Base-by-base conservation (phyloP, 2,329 filamentous ascomycete species). In the Colletotrichum nymphaeae region DNA sequence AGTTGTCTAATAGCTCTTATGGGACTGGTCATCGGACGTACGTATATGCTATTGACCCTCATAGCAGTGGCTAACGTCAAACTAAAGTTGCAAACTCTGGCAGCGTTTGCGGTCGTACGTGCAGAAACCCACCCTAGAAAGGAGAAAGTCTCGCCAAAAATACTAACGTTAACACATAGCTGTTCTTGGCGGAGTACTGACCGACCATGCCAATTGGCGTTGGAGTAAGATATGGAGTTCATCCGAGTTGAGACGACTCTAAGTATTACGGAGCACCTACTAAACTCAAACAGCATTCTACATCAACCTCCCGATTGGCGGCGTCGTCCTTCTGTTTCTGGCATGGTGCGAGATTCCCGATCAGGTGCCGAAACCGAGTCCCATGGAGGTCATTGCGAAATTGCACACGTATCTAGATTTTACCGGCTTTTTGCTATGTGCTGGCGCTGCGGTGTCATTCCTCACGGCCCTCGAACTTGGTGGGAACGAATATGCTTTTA, bases 171-270 rank as follows among this genome's bases (percentile, higher is more conserved):
- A 22, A 22, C 19, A 49, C 19, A 49, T n/a, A 49, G 82, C 82
- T 37, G 75, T 90, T 12, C 76, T 88, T 19, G 86, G 86, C 30
- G 84, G 86, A 72, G 77, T 79, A 16, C 81, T 85, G 8, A 84
- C 82, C 0, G 75, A 79, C 4, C 80, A 81, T 63, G 72, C 78
- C 1, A 81, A 80, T 0, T 87, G 85, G 85, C 78, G 85, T 42
- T 86, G 84, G 84, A 82, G 81, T 82, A 76, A 77, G 80, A 77
- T 14, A 12, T 28, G 22, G 49, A 35, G 8, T 12, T 12, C 19
- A 2, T 28, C n/a, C 24, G 4, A 46, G 19, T 60, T 22, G 37
- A 37, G 49, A 56, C 32, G 19, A 24, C n/a, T 42, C 60, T 62
- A 19, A 26, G 46, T 22, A 24, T 32, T 16, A 22, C 32, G 32